These are phyloP conservation scores for Yamadazyma conglobata DNA, from an alignment of 1,139 yeast species.

Conservation along the genomic window DNA sequence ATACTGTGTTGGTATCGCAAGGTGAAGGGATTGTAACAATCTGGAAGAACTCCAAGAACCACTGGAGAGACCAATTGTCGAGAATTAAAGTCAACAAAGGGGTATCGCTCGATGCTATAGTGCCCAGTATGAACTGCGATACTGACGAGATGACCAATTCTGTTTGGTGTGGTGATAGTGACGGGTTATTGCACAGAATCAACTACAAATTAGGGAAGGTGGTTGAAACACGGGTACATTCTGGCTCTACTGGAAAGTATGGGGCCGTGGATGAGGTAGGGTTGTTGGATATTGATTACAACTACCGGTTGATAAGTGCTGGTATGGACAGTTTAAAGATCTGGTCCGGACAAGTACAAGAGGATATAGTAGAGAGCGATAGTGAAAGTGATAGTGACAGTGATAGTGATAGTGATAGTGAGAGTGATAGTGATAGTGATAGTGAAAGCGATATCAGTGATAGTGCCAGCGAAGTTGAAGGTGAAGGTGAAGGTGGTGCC, in stretches of 20 bases:
- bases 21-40: slow-evolving; percentile 89
- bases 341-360: slow-evolving; percentile 51
- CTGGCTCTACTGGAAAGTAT: slow-evolving; percentile 40
- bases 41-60: slow-evolving; percentile 76
- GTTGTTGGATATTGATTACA: slow-evolving; percentile 71
- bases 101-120: slow-evolving; percentile 74
- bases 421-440: slow-evolving; percentile 11
- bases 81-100: slow-evolving; percentile 67
- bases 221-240: slow-evolving; percentile 65
- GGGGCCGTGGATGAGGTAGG: slow-evolving; percentile 60
- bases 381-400: slow-evolving; percentile 15
- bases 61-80: slow-evolving; percentile 74
- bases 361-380: slow-evolving; percentile 15
- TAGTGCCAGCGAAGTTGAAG: slow-evolving; percentile 11
- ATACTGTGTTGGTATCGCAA: slow-evolving; percentile 69
- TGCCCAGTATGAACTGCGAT: slow-evolving; percentile 73
- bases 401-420: slow-evolving; percentile 14
- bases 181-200: slow-evolving; percentile 71
- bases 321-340: slow-evolving; percentile 79
- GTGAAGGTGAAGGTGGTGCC: slow-evolving; percentile 8
- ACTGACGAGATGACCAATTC: slow-evolving; percentile 46
- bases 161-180: slow-evolving; percentile 83
- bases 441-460: slow-evolving; percentile 10
- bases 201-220: slow-evolving; percentile 64
- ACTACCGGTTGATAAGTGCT: slow-evolving; percentile 73